Evolutionary conservation across 2,329 filamentous ascomycete genomes (phyloP), one percentile per base, ranked within the genome.

Genomic region (Myriosclerotinia scirpicola): DNA sequence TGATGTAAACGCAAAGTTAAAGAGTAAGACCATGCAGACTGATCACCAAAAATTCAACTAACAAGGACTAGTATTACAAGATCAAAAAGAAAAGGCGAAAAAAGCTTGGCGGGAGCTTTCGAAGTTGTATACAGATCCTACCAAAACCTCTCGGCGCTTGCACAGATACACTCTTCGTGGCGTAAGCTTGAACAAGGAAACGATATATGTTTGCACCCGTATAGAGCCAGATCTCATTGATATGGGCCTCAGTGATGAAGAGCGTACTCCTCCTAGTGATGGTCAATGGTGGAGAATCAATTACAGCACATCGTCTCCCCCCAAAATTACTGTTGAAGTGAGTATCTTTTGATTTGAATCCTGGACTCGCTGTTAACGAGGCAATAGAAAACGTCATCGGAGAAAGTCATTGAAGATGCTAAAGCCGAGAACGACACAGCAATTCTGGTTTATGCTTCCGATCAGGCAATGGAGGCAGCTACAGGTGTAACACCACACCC

Each of bases 261-360:
- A 76, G 3, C 69, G 71, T 30, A 67, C 73, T 5, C 69, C 54
- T 26, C 30, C 55, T 9, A 69, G 66, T 15, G 54, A 69, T 20
- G 83, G 85, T 63, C 84, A 85, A 71, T 87, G 84, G 84, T 87
- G 84, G 84, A 81, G 80, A 69, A 76, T 86, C 55, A 77, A 80
- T 46, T 84, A 81, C 68, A 73, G 75, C 30, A 73, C 77, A 15
- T 72, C 76, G 20, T 79, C 79, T 14, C 71, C 77, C 7, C 76
- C 78, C 58, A 80, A 82, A n/a, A 77, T 82, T 38, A 80, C 78
- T 69, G 77, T 81, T 20, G 81, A 85, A 80, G 84, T 85, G 78
- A 61, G 78, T 53, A 15, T 36, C n/a, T 20, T 12, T 30, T 38
- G 17, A 52, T 5, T 40, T 50, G 52, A 20, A 26, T 36, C 9